Base-by-base conservation (phyloP, 371 early-diverging fungal genomes). In the Mucor piriformis region DNA sequence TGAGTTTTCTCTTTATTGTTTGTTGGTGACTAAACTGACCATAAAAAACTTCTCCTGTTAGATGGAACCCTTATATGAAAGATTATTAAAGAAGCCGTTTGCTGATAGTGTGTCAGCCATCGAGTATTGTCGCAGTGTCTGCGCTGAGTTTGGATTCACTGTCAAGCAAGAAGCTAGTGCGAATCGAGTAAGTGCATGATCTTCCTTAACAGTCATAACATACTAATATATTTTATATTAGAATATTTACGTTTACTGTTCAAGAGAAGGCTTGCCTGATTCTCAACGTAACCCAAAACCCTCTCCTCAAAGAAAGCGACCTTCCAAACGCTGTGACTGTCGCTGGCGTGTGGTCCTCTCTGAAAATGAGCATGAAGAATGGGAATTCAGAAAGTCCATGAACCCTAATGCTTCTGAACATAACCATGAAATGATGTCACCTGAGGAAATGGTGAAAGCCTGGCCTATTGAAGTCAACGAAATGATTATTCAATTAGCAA, bases 211-310 rank as follows among this genome's bases (percentile, higher is more conserved):
- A 44, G n/a, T 49, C n/a, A 48, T 15, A 44, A 29, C 18, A 24
- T 46, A 38, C 13, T 16, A 48, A 37, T 13, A 24, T 16, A 48
- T 16, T 12, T 4, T 21, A 21, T 2, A 12, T 25, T 59, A 85
- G 85, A 82, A 85, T 57, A 81, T 85, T 10, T 85, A 85, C 49
- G 69, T 85, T 40, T 85, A 85, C 55, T 85, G 85, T 50, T 85
- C 85, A 6, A 72, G 85, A 50, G 85, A 85, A 74, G 85, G 85
- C 11, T 66, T 85, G 10, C 79, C 84, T 6, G 85, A 85, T 51
- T 83, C 83, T 13, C 75, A 75, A 62, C 81, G 83, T 35, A 78
- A 79, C 46, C 80, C 82, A 35, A 79, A 82, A 66, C 75, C 82
- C 15, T 63, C 71, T 16, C 81, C 80, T 32, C 84, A 85, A 60